A percentile compares a stretch with the other conserved stretches of the same genome.
Evolutionary conservation across 129 eudicot genomes (phyloP).

Genomic region (Smallanthus sonchifolius): DNA sequence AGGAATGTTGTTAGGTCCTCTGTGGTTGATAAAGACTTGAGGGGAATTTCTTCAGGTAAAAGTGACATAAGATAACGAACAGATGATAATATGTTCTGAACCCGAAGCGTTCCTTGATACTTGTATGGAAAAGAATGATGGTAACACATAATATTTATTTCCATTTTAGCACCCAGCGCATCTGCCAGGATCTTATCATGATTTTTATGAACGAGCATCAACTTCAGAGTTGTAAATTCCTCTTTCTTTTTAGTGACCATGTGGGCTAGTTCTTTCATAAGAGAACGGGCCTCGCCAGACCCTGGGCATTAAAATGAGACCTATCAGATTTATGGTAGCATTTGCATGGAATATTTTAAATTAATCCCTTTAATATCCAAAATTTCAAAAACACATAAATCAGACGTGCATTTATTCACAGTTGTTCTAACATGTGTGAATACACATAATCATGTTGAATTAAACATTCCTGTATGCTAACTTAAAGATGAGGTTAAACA

Average conservation of each 20-base stretch:
- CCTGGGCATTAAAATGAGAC: conserved; percentile 45
- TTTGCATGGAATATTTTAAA: not conserved
- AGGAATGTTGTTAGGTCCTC: conserved; percentile 61
- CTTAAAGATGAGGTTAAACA: not conserved
- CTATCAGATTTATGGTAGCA: conserved; percentile 19
- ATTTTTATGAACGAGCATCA: conserved; percentile 60
- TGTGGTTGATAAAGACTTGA: conserved; percentile 43
- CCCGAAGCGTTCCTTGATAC: conserved; percentile 74
- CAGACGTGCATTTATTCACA: conserved; percentile 10
- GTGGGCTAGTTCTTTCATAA: conserved; percentile 63
- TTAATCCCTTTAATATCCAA: not conserved
- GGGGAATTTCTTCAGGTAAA: conserved; percentile 56
- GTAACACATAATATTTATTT: conserved; percentile 59
- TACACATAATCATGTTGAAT: not conserved
- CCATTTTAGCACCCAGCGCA: conserved; percentile 75
- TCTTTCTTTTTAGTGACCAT: conserved; percentile 42
- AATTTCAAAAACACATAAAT: not conserved
- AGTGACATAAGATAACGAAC: conserved; percentile 60
- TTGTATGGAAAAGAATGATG: conserved; percentile 57
- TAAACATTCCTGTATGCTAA: not conserved
- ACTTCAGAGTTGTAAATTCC: conserved; percentile 51
- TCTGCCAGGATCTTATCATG: conserved; percentile 64
- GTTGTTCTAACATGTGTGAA: not conserved
- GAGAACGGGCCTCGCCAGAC: conserved; percentile 89
- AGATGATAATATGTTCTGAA: conserved; percentile 63